These are phyloP conservation scores for Neurospora sp. DNA, from an alignment of 495 filamentous ascomycete genomes.

Conservation along the genomic window DNA sequence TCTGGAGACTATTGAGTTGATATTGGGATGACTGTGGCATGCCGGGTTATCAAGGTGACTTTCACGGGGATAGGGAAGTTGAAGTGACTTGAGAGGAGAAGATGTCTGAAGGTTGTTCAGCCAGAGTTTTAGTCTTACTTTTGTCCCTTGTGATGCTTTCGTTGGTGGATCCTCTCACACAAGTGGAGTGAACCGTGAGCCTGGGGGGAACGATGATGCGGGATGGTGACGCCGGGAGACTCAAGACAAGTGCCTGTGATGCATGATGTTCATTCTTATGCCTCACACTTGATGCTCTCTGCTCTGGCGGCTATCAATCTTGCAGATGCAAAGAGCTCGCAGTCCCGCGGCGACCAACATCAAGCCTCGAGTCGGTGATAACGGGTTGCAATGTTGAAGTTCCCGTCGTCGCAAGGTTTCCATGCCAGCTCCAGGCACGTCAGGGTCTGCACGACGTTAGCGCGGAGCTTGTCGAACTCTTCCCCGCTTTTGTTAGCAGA, in stretches of 20 bases:
- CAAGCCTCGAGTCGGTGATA: neutral
- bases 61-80: constrained; percentile 19
- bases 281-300: neutral
- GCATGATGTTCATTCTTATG: neutral
- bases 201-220: neutral
- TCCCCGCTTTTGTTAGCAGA: neutral
- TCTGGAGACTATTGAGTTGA: constrained; percentile 5
- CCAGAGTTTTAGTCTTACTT: neutral
- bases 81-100: neutral
- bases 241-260: neutral
- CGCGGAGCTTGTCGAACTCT: neutral
- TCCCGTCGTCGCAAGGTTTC: neutral
- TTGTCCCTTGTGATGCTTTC: neutral
- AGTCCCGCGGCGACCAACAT: neutral
- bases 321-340: neutral
- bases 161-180: neutral
- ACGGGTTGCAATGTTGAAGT: neutral
- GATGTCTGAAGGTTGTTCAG: neutral
- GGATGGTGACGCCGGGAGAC: neutral
- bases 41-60: constrained; percentile 23
- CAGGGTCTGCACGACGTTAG: neutral
- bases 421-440: neutral
- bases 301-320: neutral
- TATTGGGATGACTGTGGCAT: constrained; percentile 25
- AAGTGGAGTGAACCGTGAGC: neutral